Base-by-base conservation (phyloP, 2,329 filamentous ascomycete genomes). In the Fusarium denticulatum region DNA sequence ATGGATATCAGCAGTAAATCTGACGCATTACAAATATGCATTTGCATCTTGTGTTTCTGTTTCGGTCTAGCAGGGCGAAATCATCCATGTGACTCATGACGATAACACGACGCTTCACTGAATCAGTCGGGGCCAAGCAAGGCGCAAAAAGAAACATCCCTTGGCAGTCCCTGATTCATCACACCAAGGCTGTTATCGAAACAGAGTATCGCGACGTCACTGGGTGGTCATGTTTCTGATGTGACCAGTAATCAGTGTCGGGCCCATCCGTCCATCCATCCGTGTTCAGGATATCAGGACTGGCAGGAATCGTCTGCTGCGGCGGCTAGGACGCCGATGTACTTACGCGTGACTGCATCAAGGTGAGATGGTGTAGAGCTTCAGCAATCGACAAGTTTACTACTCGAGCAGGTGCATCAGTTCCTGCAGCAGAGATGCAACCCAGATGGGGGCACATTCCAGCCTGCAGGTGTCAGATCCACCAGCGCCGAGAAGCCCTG, bases 401-500 rank as follows among this genome's bases (percentile, higher is more conserved):
- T 60, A 57, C 64, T 55, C 55, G 55, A 69, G 65, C 45, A 70
- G 40, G 62, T 57, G 52, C 71, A 74, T 64, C 71, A 73, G 71
- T 73, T 73, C 71, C 71, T 73, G 71, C 71, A 74, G 71, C 67
- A 65, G 53, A 67, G 66, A 74, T 72, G 71, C 67, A 74, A 74
- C 67, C 55, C 46, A 66, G 58, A 73, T 68, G 71, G 67, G 61
- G 66, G 50, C 56, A 52, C 64, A 49, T 62, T 26, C 65, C 45
- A 73, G 57, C 59, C 61, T 76, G 74, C 74, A 76, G 61, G 62
- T 76, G 67, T 71, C 64, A 74, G 71, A 76, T 72, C 74, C 74
- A 73, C 73, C 34, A n/a, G 60, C 57, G 50, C 59, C 47, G 59
- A 63, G 67, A 53, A 64, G 62, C 63, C 69, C 60, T 64, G 69